phyloP scores from a whole-genome alignment of 345 rosid genomes.

The Eucalyptus marginata region DNA sequence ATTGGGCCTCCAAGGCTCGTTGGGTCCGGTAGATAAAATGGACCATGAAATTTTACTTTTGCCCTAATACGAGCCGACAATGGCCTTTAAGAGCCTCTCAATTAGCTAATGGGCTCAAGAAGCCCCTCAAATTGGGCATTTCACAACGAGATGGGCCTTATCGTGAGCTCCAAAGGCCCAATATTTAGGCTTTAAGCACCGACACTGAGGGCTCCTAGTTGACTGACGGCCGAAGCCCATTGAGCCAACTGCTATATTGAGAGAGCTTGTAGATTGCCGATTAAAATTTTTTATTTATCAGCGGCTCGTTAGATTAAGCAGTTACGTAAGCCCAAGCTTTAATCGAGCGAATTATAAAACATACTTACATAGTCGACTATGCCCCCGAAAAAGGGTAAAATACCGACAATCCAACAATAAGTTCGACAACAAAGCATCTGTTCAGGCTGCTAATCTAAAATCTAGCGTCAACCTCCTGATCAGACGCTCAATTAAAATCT shows the following conservation, averaged over 20 bases:
- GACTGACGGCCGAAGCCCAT: not conserved
- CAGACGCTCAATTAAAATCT: not conserved
- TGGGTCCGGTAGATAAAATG: not conserved
- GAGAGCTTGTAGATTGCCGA: not conserved
- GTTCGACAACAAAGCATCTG: not conserved
- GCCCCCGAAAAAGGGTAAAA: not conserved
- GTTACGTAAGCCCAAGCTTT: not conserved
- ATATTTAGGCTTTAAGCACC: not conserved
- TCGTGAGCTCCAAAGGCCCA: not conserved
- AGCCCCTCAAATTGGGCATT: not conserved
- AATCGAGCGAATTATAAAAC: not conserved
- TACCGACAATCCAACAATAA: not conserved
- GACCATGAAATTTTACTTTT: not conserved
- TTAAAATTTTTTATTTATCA: not conserved
- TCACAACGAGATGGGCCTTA: not conserved
- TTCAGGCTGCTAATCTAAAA: too few relatives aligned
- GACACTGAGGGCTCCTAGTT: not conserved
- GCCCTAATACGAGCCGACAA: not conserved
- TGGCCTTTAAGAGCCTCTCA: not conserved
- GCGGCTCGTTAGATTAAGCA: not conserved
- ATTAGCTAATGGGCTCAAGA: not conserved
- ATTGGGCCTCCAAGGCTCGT: not conserved
- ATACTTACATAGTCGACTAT: too few relatives aligned
- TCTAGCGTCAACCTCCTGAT: not conserved
- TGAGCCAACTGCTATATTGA: not conserved